Conservation (phyloP, 805 yeast species). For the Saccharomycopsis capsularis region DNA sequence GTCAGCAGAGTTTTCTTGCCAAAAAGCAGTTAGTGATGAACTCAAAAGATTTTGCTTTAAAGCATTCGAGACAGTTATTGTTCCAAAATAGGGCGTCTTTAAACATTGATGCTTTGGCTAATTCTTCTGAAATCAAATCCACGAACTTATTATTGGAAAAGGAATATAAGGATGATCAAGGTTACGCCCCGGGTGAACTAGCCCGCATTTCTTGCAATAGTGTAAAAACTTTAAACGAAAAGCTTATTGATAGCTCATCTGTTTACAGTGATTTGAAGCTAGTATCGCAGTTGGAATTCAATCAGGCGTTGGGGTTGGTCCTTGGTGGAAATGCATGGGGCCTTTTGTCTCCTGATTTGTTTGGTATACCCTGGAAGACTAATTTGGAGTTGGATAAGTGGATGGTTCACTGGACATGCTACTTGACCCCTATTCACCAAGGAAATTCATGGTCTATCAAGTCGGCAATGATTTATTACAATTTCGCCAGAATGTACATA, state of each 20-base stretch:
- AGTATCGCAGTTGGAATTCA: slow-evolving; percentile 65
- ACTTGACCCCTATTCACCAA: slow-evolving; percentile 49
- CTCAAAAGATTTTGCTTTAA: slow-evolving; percentile 15
- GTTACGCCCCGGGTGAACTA: not conserved
- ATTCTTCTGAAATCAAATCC: not conserved
- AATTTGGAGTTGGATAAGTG: slow-evolving; percentile 64
- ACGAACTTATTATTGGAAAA: not conserved
- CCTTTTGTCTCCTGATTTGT: slow-evolving; percentile 47
- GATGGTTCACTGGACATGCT: slow-evolving; percentile 77
- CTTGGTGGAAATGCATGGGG: slow-evolving; percentile 58
- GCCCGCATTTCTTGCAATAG: slow-evolving; percentile 8
- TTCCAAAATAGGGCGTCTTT: slow-evolving; percentile 25
- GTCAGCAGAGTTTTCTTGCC: slow-evolving; percentile 58
- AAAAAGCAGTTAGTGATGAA: slow-evolving; percentile 52
- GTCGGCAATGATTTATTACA: slow-evolving; percentile 61
- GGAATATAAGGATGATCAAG: not conserved
- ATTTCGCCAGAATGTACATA: slow-evolving; percentile 70
- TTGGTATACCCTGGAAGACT: slow-evolving; percentile 63
- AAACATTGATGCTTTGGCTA: not conserved
- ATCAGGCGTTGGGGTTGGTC: slow-evolving; percentile 53
- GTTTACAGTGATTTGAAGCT: slow-evolving; percentile 45
- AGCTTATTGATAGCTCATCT: slow-evolving; percentile 21
- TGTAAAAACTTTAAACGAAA: slow-evolving; percentile 22
- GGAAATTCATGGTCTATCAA: slow-evolving; percentile 59
- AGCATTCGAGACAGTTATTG: slow-evolving; percentile 35